Evolutionary conservation across 495 filamentous ascomycete species (phyloP).

Genomic region (Penicillium arizonense): DNA sequence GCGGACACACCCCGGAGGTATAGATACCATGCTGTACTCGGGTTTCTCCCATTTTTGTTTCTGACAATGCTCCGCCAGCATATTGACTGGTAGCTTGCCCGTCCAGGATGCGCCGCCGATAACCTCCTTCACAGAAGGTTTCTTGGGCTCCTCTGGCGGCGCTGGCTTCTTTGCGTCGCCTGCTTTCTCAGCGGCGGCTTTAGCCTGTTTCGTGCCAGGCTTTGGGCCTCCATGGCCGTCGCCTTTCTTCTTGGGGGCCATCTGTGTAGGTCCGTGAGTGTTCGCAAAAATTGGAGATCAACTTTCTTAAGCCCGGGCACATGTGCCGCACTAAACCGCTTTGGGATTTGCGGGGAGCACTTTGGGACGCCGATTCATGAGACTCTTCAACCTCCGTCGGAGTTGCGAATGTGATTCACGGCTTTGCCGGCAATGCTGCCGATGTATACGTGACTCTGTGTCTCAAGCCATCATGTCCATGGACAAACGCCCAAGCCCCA

Average conservation of each 20-base stretch:
- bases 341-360: slow-evolving; percentile 30
- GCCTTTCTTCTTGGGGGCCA: slow-evolving; percentile 46
- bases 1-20: neutral
- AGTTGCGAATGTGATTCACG: slow-evolving; percentile 2
- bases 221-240: slow-evolving; percentile 43
- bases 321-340: slow-evolving; percentile 37
- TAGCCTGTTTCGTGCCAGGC: slow-evolving; percentile 46
- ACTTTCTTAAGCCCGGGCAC: slow-evolving; percentile 13
- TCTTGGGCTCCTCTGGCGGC: slow-evolving; percentile 61
- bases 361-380: slow-evolving; percentile 2
- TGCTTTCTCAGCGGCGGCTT: slow-evolving; percentile 38
- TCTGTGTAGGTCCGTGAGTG: slow-evolving; percentile 16
- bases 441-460: neutral
- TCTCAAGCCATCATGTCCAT: slow-evolving; percentile 5
- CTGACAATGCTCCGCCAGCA: slow-evolving; percentile 92
- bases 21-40: slow-evolving; percentile 75
- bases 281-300: slow-evolving; percentile 1
- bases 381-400: neutral
- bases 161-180: slow-evolving; percentile 35
- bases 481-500: neutral
- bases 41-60: slow-evolving; percentile 94
- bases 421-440: neutral
- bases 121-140: slow-evolving; percentile 78
- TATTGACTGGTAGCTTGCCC: slow-evolving; percentile 88
- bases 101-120: slow-evolving; percentile 98